phyloP scores from a whole-genome alignment of 257 asterid genomes.

The Fraxinus anomala region DNA sequence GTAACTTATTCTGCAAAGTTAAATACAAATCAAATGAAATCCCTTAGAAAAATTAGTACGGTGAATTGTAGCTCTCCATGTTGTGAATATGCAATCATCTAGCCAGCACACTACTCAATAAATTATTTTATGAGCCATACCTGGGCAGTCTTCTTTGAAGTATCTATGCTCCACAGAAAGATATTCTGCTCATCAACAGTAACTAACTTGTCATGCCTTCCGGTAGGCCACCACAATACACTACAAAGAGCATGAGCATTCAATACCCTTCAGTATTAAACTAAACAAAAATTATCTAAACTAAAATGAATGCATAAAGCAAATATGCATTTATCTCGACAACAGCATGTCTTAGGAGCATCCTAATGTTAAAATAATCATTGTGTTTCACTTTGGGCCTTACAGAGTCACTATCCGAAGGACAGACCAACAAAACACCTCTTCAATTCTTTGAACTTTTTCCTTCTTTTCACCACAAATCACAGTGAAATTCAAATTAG shows the following conservation, averaged over 20 bases:
- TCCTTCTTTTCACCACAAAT: background rate
- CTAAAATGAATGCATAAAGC: constrained; percentile 2
- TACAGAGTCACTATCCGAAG: background rate
- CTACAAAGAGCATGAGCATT: constrained; percentile 47
- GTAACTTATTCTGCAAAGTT: background rate
- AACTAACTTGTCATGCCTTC: constrained; percentile 89
- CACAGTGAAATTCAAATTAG: background rate
- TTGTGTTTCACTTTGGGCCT: background rate
- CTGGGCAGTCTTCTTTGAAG: constrained; percentile 90
- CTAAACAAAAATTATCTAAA: constrained; percentile 19
- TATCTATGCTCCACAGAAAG: constrained; percentile 79
- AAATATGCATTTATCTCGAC: background rate
- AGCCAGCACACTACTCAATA: constrained; percentile 8
- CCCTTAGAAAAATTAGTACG: constrained; percentile 6
- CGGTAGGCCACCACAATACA: constrained; percentile 95
- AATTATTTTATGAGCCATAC: constrained; percentile 40
- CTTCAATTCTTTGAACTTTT: background rate
- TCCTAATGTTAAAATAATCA: constrained; percentile 14
- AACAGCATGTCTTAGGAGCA: constrained; percentile 1
- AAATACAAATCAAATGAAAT: background rate
- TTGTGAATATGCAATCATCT: constrained; percentile 16
- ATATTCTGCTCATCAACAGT: constrained; percentile 87
- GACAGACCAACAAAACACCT: constrained; percentile 7
- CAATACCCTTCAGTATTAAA: constrained; percentile 30
- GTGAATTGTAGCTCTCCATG: constrained; percentile 4